Evolutionary conservation across 345 rosid genomes (phyloP).

Genomic region (Pseudoturritis turrita): DNA sequence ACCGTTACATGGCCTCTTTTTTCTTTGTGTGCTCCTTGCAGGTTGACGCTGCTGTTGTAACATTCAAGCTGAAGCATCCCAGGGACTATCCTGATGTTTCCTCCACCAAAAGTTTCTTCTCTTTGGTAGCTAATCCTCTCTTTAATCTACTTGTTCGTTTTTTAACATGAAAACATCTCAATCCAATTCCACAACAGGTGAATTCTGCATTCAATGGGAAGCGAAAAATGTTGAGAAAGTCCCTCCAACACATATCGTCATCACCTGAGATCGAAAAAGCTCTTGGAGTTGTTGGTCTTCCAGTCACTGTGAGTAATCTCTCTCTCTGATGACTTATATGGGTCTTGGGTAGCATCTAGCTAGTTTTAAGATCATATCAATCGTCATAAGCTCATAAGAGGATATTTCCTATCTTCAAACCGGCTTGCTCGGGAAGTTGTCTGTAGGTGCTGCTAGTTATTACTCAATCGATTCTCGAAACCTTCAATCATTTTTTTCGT

Average conservation of each 20-base stretch:
- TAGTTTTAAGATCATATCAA: neutral
- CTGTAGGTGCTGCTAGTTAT: neutral
- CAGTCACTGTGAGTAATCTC: conserved; percentile 50
- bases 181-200: conserved; percentile 42
- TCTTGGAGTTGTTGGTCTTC: conserved; percentile 57
- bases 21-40: conserved; percentile 24
- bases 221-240: conserved; percentile 76
- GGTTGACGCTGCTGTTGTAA: conserved; percentile 96
- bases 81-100: conserved; percentile 73
- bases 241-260: conserved; percentile 68
- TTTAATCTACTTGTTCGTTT: neutral
- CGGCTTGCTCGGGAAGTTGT: neutral
- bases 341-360: neutral
- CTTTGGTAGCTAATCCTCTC: conserved; percentile 49
- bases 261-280: conserved; percentile 73
- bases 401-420: neutral
- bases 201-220: conserved; percentile 88
- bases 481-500: neutral
- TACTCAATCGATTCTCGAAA: neutral
- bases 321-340: neutral
- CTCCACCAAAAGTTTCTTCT: conserved; percentile 77
- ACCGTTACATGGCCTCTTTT: neutral
- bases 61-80: conserved; percentile 72
- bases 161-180: conserved; percentile 4
- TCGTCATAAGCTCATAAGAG: neutral